Evolutionary conservation across 768 basidiomycete genomes (phyloP), one percentile per base, ranked within the genome.

Genomic region (Hypholoma fasciculare): DNA sequence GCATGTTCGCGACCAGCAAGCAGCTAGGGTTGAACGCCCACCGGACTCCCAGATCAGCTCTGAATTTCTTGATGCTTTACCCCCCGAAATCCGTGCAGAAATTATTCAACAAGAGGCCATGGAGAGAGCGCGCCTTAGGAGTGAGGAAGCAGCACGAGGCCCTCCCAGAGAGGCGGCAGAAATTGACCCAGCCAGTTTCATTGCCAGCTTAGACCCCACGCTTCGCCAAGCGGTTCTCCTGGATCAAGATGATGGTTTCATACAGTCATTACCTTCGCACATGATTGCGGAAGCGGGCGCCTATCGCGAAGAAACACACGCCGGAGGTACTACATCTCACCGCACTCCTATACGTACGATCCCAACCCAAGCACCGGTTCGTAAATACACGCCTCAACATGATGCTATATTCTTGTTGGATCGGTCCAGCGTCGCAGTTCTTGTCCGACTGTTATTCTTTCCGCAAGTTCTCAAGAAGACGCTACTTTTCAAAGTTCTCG

Each of bases 11-110:
- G 97, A 98, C 65, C 92, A 89, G 59, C 87, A 89, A 40, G 87
- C 91, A 11, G 86, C 93, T 4, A 80, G 86, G 67, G 77, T 87
- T 56, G 89, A 89, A 69, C 81, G 84, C 47, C 90, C 85, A 36
- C 78, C 84, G 16, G 94, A 94, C 64, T 94, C 94, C 0, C 89
- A 92, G 66, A 96, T 99, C 72, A 96, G 92, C 72, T 71, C 88
- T 1, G 97, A 99, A 75, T 99, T 99, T 74, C 82, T 99, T 47
- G 92, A 98, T 64, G 97, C 97, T 0, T 79, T 98, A 4, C 97
- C 97, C 3, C 92, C 96, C 2, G 96, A 97, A 65, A 92, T 99
- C 56, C 90, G 97, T 20, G 95, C 94, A 0, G 97, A 99, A 69
- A 94, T 99, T 48, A 85, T 99, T 20, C 94, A 97, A 69, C 95